phyloP scores from a whole-genome alignment of 306 rosid genomes.

The Luffa aegyptiaca region DNA sequence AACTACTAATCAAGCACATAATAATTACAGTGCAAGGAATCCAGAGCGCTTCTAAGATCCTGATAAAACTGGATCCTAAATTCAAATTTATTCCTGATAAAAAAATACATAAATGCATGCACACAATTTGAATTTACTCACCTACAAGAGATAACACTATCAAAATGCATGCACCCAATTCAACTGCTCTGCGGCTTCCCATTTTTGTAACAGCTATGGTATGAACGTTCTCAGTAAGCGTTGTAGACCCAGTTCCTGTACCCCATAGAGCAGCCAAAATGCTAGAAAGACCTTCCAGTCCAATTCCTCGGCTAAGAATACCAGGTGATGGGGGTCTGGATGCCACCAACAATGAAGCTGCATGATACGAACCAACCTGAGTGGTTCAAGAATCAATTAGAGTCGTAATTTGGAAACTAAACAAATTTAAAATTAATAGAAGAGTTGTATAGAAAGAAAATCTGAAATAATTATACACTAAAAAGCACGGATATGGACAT shows the following conservation, averaged over 20 bases:
- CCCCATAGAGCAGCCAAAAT: slow-evolving; percentile 99
- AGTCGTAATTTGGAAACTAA: slow-evolving; percentile 7
- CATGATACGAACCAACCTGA: slow-evolving; percentile 96
- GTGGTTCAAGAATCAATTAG: slow-evolving; percentile 27
- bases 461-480: background rate
- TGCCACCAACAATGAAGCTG: slow-evolving; percentile 90
- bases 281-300: slow-evolving; percentile 88
- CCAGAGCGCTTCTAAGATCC: background rate
- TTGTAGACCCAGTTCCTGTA: slow-evolving; percentile 86
- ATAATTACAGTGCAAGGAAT: background rate
- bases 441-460: slow-evolving; percentile 3
- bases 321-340: slow-evolving; percentile 96
- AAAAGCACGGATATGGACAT: too few relatives aligned
- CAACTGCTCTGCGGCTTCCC: slow-evolving; percentile 99
- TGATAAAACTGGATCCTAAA: background rate
- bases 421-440: slow-evolving; percentile 1
- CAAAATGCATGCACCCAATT: slow-evolving; percentile 74
- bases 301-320: slow-evolving; percentile 90
- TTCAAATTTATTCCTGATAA: background rate
- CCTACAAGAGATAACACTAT: slow-evolving; percentile 85
- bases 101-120: background rate
- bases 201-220: slow-evolving; percentile 97
- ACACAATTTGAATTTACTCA: slow-evolving; percentile 22
- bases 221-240: slow-evolving; percentile 90
- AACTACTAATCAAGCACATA: background rate